Evolutionary conservation across 1,139 yeast species (phyloP).

Genomic region (Taiozyma sp.): DNA sequence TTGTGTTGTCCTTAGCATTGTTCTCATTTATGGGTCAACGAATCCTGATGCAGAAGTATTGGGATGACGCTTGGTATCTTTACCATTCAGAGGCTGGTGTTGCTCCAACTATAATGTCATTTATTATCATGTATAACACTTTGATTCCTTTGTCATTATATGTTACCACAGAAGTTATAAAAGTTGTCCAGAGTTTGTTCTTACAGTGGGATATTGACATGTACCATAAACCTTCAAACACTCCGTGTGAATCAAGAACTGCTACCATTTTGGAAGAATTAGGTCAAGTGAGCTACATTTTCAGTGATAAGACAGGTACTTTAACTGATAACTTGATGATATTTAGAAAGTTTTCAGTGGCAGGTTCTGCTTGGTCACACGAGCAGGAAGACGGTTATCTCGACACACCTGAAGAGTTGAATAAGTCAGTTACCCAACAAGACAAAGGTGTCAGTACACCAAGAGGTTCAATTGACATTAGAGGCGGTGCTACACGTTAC

Average conservation of each 20-base stretch:
- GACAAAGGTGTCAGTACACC: slow-evolving; percentile 3
- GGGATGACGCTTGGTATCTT: slow-evolving; percentile 68
- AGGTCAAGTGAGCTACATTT: slow-evolving; percentile 93
- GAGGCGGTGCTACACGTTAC: slow-evolving; percentile 32
- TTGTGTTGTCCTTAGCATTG: slow-evolving; percentile 68
- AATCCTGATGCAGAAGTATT: slow-evolving; percentile 38
- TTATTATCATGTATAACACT: slow-evolving; percentile 94
- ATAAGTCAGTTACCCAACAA: background rate
- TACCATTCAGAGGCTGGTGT: slow-evolving; percentile 71
- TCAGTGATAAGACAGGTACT: slow-evolving; percentile 97
- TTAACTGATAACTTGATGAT: slow-evolving; percentile 88
- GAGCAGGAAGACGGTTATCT: slow-evolving; percentile 32
- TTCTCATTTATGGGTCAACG: slow-evolving; percentile 82
- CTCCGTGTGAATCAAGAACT: slow-evolving; percentile 93
- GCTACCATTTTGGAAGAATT: slow-evolving; percentile 94
- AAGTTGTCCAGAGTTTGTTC: slow-evolving; percentile 74
- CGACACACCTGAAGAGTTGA: background rate
- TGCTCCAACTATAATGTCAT: slow-evolving; percentile 91
- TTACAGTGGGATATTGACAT: slow-evolving; percentile 90
- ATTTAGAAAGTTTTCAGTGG: slow-evolving; percentile 75
- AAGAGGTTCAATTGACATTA: slow-evolving; percentile 32
- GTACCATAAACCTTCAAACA: slow-evolving; percentile 79
- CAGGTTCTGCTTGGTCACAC: slow-evolving; percentile 89
- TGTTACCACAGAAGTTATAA: slow-evolving; percentile 94
- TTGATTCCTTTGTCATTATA: slow-evolving; percentile 91